These are phyloP conservation scores for Camellia oleifera DNA, from an alignment of 179 eudicot genomes.

Conservation along the genomic window DNA sequence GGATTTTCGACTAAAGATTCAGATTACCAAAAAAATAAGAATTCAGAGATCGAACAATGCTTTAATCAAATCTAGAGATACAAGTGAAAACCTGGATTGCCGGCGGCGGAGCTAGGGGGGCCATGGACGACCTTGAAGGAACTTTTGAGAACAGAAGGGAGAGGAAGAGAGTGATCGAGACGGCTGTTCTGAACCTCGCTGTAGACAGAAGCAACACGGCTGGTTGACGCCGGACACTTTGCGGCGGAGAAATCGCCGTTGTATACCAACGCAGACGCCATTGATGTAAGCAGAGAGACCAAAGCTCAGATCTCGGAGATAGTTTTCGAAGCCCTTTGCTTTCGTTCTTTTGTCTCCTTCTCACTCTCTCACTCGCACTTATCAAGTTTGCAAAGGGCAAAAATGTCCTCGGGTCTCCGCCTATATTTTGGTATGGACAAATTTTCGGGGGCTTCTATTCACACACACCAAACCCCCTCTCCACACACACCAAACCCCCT, in stretches of 20 bases:
- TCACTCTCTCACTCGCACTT: background rate
- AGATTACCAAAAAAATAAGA: background rate
- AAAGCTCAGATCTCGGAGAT: constrained; percentile 17
- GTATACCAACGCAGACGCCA: constrained; percentile 55
- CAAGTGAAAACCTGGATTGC: constrained; percentile 64
- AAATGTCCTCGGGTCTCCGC: background rate
- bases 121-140: constrained; percentile 73
- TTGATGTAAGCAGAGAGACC: constrained; percentile 20
- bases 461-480: too few species aligned
- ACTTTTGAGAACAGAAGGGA: constrained; percentile 65
- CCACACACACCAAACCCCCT: too few species aligned
- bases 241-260: constrained; percentile 49
- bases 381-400: background rate
- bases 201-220: constrained; percentile 61
- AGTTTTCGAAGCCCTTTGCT: background rate
- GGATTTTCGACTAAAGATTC: background rate
- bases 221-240: constrained; percentile 31
- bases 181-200: constrained; percentile 92
- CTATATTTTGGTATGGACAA: too few species aligned
- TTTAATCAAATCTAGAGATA: background rate
- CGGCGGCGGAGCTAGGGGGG: constrained; percentile 87
- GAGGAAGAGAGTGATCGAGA: constrained; percentile 70
- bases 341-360: background rate
- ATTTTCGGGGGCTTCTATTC: too few species aligned
- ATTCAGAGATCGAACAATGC: constrained; percentile 8